A percentile compares a stretch with the other conserved stretches of the same genome.
phyloP scores from a whole-genome alignment of 495 filamentous ascomycete genomes.

The Thozetella sp. region DNA sequence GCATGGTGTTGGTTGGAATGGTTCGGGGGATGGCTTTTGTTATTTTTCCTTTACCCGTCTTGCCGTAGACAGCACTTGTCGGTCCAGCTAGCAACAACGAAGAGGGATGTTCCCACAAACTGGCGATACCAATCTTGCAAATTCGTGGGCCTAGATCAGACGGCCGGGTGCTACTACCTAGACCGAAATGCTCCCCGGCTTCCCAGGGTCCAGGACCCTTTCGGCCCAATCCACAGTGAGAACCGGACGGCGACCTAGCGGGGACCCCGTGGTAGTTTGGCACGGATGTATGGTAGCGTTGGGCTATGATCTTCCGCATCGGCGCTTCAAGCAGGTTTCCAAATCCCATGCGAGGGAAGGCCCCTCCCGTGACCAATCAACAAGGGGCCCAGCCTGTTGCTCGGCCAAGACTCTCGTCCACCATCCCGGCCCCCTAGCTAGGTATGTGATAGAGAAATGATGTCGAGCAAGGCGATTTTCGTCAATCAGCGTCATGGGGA shows the following conservation, averaged over 20 bases:
- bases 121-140: neutral
- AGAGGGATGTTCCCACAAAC: neutral
- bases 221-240: neutral
- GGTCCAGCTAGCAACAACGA: constrained; percentile 8
- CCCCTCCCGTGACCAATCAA: too few relatives aligned
- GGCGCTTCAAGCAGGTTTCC: neutral
- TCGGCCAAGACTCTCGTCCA: too few relatives aligned
- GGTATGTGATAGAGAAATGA: too few relatives aligned
- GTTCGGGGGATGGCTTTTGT: constrained; percentile 4
- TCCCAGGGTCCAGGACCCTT: neutral
- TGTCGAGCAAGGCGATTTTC: too few relatives aligned
- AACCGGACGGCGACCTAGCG: neutral
- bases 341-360: too few relatives aligned
- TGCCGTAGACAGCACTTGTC: constrained; percentile 7
- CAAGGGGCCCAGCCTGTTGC: neutral
- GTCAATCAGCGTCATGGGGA: too few relatives aligned
- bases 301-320: neutral
- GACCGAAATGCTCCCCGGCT: neutral
- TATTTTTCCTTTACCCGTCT: constrained; percentile 5
- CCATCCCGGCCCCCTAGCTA: too few relatives aligned
- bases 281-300: neutral
- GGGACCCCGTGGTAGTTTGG: neutral
- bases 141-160: neutral
- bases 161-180: too few relatives aligned
- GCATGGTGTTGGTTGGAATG: neutral